A percentile compares a stretch with the other conserved stretches of the same genome.
Conservation (phyloP, 2,329 filamentous ascomycete species). For the Paraconiothyrium brasiliense region DNA sequence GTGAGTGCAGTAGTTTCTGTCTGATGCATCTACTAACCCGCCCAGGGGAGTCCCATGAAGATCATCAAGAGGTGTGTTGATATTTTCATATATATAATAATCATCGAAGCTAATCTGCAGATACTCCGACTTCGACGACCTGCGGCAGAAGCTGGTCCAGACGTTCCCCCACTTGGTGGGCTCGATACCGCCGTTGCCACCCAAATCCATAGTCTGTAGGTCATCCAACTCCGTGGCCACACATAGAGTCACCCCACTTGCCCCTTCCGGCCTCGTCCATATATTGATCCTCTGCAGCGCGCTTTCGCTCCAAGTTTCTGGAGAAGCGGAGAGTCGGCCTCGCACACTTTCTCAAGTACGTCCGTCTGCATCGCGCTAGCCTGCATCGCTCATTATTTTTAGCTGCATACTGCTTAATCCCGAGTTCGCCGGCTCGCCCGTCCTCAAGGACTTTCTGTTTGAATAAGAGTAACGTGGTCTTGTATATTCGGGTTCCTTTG, state of each 20-base stretch:
- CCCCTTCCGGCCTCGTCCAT: slow-evolving; percentile 16
- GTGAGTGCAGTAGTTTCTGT: slow-evolving; percentile 60
- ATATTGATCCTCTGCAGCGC: slow-evolving; percentile 53
- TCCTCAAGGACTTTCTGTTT: slow-evolving; percentile 91
- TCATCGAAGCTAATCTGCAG: slow-evolving; percentile 50
- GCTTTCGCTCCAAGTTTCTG: slow-evolving; percentile 83
- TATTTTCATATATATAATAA: slow-evolving; percentile 5
- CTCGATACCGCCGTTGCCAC: slow-evolving; percentile 88
- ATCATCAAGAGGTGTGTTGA: slow-evolving; percentile 65
- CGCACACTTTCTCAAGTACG: slow-evolving; percentile 92
- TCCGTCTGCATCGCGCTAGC: slow-evolving; percentile 37
- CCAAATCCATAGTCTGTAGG: slow-evolving; percentile 88
- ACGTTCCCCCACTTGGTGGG: slow-evolving; percentile 86
- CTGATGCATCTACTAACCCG: slow-evolving; percentile 19
- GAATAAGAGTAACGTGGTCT: slow-evolving; percentile 51
- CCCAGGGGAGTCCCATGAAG: slow-evolving; percentile 64
- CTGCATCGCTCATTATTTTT: slow-evolving; percentile 37
- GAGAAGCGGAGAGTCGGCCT: slow-evolving; percentile 84
- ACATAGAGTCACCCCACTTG: slow-evolving; percentile 29
- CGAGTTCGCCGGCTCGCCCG: slow-evolving; percentile 89
- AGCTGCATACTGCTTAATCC: slow-evolving; percentile 93
- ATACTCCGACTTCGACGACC: slow-evolving; percentile 92
- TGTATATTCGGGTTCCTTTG: slow-evolving; percentile 7
- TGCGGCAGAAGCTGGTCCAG: slow-evolving; percentile 75
- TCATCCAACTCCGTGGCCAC: slow-evolving; percentile 19